A percentile compares a stretch with the other conserved stretches of the same genome.
These are phyloP conservation scores for Penicillium bovifimosum DNA, from an alignment of 495 filamentous ascomycete genomes.

Conservation along the genomic window DNA sequence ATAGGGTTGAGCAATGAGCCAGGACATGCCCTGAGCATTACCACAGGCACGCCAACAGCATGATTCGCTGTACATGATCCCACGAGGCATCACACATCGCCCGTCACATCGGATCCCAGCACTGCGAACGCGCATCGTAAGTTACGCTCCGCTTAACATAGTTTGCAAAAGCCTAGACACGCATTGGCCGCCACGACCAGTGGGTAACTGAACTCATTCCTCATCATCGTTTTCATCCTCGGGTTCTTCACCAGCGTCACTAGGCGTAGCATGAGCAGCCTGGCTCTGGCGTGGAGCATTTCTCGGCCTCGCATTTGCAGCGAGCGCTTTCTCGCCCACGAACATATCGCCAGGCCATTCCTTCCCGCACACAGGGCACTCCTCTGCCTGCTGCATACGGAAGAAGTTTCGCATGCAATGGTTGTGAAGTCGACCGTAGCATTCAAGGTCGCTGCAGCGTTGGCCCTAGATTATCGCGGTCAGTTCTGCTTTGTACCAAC, in stretches of 20 bases:
- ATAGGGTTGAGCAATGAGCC: not conserved
- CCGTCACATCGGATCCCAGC: not conserved
- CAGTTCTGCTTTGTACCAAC: not conserved
- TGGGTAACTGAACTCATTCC: not conserved
- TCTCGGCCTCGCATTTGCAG: slow-evolving; percentile 29
- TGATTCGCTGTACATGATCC: not conserved
- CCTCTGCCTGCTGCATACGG: slow-evolving; percentile 52
- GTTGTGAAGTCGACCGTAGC: slow-evolving; percentile 68
- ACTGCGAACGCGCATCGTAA: not conserved
- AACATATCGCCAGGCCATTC: slow-evolving; percentile 68
- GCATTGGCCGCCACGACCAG: not conserved
- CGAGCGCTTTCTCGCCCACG: slow-evolving; percentile 75
- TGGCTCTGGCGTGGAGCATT: slow-evolving; percentile 10
- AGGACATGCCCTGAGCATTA: not conserved
- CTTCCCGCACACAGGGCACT: slow-evolving; percentile 68
- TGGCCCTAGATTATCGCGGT: slow-evolving; percentile 52
- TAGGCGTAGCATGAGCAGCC: slow-evolving; percentile 8
- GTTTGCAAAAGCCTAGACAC: not conserved
- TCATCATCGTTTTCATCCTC: not conserved
- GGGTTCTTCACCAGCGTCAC: not conserved
- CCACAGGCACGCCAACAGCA: not conserved
- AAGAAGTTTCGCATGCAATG: slow-evolving; percentile 71
- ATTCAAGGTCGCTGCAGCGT: slow-evolving; percentile 66
- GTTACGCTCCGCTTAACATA: not conserved
- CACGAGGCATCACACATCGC: not conserved